A percentile compares a stretch with the other conserved stretches of the same genome.
Conservation (phyloP, 2,329 filamentous ascomycete species). For the Fusarium sororula region DNA sequence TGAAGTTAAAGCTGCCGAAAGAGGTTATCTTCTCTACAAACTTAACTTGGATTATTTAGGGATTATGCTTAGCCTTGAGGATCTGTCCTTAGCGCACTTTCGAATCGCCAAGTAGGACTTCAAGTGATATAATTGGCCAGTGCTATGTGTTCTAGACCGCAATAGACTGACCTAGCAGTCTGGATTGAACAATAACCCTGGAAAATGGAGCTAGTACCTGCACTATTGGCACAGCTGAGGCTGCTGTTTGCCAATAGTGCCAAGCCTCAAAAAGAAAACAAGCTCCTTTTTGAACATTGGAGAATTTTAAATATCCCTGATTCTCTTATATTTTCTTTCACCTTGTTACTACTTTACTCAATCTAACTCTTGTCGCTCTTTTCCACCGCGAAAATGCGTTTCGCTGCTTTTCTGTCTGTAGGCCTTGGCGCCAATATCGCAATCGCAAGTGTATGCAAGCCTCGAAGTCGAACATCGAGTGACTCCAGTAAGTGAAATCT, state of each 20-base stretch:
- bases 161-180: neutral
- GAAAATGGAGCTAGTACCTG: neutral
- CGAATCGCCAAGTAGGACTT: fast-evolving
- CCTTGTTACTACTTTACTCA: fast-evolving
- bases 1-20: neutral
- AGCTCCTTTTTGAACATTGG: fast-evolving
- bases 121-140: neutral
- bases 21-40: fast-evolving
- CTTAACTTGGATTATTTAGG: neutral
- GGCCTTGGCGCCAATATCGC: neutral
- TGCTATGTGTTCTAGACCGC: neutral
- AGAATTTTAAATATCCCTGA: neutral
- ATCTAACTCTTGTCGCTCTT: neutral
- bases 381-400: neutral
- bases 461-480: neutral
- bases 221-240: neutral
- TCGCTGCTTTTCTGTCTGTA: neutral
- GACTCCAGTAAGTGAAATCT: neutral
- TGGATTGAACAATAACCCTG: fast-evolving
- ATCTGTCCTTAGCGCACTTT: neutral
- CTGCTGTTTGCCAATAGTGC: neutral
- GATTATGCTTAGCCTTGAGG: neutral
- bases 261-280: neutral
- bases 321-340: fast-evolving
- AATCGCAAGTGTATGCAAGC: neutral